phyloP scores from a whole-genome alignment of 106 monocot species.

The Dioscorea zingiberensis region DNA sequence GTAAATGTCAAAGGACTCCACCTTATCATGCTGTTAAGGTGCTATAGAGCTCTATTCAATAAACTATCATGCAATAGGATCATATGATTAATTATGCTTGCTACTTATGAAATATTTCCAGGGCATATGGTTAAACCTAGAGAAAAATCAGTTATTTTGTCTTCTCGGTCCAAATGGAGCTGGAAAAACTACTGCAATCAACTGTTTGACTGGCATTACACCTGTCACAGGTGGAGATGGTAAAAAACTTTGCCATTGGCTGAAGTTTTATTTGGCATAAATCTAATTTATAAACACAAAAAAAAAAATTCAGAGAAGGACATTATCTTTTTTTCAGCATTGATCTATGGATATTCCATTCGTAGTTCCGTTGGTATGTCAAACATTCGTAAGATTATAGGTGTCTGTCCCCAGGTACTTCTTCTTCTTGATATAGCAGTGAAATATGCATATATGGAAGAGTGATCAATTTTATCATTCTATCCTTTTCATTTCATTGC shows the following conservation, averaged over 20 bases:
- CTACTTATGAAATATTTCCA: conserved; percentile 12
- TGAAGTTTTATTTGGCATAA: neutral
- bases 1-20: conserved; percentile 43
- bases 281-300: neutral
- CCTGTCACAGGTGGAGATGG: conserved; percentile 91
- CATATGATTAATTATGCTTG: neutral
- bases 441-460: neutral
- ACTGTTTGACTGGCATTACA: conserved; percentile 87
- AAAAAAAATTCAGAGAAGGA: neutral
- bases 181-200: conserved; percentile 90
- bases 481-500: conserved; percentile 2
- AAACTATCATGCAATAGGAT: neutral
- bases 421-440: neutral
- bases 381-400: conserved; percentile 78
- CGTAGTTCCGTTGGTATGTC: conserved; percentile 74
- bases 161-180: conserved; percentile 97
- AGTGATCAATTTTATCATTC: neutral
- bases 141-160: conserved; percentile 89
- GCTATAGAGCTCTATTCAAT: neutral
- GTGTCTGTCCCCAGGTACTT: conserved; percentile 90
- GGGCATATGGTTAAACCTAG: conserved; percentile 88
- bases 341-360: conserved; percentile 84
- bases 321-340: conserved; percentile 31
- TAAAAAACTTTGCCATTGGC: conserved; percentile 16
- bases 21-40: conserved; percentile 95